Base-by-base conservation (phyloP, 805 yeast genomes). In the Wickerhamiella domercqiae region DNA sequence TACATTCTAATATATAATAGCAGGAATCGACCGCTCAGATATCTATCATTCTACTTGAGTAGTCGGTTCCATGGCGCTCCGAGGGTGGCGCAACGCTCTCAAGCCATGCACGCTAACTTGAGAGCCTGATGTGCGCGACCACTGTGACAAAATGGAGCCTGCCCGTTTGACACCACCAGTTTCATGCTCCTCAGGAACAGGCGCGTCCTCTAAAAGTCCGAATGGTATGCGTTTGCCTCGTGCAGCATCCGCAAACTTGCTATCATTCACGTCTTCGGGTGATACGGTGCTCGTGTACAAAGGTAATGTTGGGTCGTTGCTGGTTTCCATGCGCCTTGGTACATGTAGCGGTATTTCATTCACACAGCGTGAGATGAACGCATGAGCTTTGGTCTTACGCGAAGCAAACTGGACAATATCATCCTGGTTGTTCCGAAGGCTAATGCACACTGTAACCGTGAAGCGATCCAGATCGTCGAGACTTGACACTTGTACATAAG, bases 221-320 rank as follows among this genome's bases (percentile, higher is more conserved):
- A n/a, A n/a, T n/a, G n/a, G n/a, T n/a, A n/a, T n/a, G n/a, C n/a
- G n/a, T n/a, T n/a, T n/a, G n/a, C n/a, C n/a, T n/a, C n/a, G n/a
- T n/a, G n/a, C n/a, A n/a, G n/a, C n/a, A n/a, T n/a, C n/a, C n/a
- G n/a, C n/a, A n/a, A n/a, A n/a, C n/a, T n/a, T n/a, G n/a, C n/a
- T n/a, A n/a, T n/a, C n/a, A n/a, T n/a, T n/a, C n/a, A n/a, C 26
- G 26, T 24, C 26, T 24, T 24, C 26, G 26, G 26, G 68, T 40
- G 70, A 68, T 22, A 81, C 83, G 20, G 59, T 64, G 15, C 41
- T 45, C 32, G 47, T 48, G 43, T 36, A 51, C 46, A 56, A 34
- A 3, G 62, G 60, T 39, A 52, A 32, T 5, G 56, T 45, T 2
- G 62, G 61, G 34, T 57, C 56, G 39, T 48, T 49, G 14, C 45